phyloP scores from a whole-genome alignment of 2,329 filamentous ascomycete genomes.

The Colletotrichum karsti region DNA sequence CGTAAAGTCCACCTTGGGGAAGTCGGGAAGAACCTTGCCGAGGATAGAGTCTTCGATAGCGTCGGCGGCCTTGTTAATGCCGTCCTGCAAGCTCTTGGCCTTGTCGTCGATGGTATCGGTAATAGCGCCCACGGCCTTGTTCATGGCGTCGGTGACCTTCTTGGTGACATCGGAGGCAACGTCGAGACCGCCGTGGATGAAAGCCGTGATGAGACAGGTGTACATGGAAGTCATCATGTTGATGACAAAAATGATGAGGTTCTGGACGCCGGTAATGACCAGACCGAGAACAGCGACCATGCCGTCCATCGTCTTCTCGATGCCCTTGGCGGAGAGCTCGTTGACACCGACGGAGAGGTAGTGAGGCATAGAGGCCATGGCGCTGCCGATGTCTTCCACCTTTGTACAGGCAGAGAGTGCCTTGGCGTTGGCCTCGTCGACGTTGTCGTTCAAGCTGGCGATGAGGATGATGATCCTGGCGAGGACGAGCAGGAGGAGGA shows the following conservation, averaged over 20 bases:
- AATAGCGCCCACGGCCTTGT: slow-evolving; percentile 62
- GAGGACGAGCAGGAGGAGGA: slow-evolving; percentile 87
- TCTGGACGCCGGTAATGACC: slow-evolving; percentile 83
- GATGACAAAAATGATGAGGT: slow-evolving; percentile 90
- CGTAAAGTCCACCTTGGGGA: slow-evolving; percentile 70
- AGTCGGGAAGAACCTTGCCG: slow-evolving; percentile 54
- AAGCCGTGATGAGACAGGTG: slow-evolving; percentile 85
- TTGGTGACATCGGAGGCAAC: slow-evolving; percentile 66
- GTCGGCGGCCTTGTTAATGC: slow-evolving; percentile 58
- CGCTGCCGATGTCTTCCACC: slow-evolving; percentile 91
- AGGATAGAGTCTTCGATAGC: slow-evolving; percentile 55
- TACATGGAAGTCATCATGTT: slow-evolving; percentile 92
- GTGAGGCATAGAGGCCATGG: slow-evolving; percentile 98
- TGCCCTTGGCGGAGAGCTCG: slow-evolving; percentile 79
- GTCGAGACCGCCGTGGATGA: slow-evolving; percentile 81
- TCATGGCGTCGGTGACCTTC: slow-evolving; percentile 59
- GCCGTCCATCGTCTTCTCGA: slow-evolving; percentile 82
- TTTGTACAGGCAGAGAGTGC: slow-evolving; percentile 89
- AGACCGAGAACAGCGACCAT: slow-evolving; percentile 83
- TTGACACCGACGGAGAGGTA: slow-evolving; percentile 93
- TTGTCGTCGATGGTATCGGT: slow-evolving; percentile 66
- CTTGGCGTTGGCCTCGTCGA: slow-evolving; percentile 79
- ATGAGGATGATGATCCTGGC: slow-evolving; percentile 82
- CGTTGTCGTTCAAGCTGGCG: slow-evolving; percentile 74
- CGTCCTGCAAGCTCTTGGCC: slow-evolving; percentile 55